phyloP scores from a whole-genome alignment of 2,329 filamentous ascomycete species.

The Bipolaris gigantea region DNA sequence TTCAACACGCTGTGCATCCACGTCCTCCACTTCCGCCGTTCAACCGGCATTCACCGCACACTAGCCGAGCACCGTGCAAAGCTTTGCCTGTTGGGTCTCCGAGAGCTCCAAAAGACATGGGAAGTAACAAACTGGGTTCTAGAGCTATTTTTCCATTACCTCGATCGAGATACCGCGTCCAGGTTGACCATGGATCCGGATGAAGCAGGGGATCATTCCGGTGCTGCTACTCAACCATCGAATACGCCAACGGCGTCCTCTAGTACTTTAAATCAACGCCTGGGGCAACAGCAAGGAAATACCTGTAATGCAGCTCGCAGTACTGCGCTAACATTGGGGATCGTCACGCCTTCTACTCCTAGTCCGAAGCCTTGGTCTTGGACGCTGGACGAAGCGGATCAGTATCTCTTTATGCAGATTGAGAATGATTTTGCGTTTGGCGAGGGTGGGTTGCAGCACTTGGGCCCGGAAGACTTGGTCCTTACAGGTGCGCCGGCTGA shows the following conservation, averaged over 20 bases:
- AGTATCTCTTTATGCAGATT: constrained; percentile 38
- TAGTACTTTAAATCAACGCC: constrained; percentile 6
- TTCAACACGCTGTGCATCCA: constrained; percentile 56
- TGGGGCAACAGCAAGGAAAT: constrained; percentile 3
- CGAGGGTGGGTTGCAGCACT: constrained; percentile 29
- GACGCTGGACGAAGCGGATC: constrained; percentile 35
- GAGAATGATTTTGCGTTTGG: constrained; percentile 38
- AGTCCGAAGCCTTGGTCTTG: constrained; percentile 31
- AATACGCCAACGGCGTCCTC: constrained; percentile 3
- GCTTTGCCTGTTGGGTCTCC: constrained; percentile 52
- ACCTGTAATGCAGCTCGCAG: background rate
- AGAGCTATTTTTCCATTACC: constrained; percentile 53
- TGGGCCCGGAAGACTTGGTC: constrained; percentile 24
- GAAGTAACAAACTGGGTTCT: constrained; percentile 55
- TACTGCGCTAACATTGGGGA: constrained; percentile 1
- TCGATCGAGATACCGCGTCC: constrained; percentile 51
- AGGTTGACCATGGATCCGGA: constrained; percentile 40
- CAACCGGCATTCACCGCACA: constrained; percentile 45
- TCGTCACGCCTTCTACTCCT: constrained; percentile 8
- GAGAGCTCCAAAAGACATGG: constrained; percentile 55
- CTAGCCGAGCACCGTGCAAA: constrained; percentile 54
- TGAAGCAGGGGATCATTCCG: constrained; percentile 22
- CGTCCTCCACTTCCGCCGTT: constrained; percentile 48
- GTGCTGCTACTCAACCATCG: constrained; percentile 7
- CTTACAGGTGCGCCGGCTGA: constrained; percentile 14